A percentile compares a stretch with the other conserved stretches of the same genome.
Evolutionary conservation across 78 protist species (phyloP).

Genomic region (Mastigamoeba balamuthi): DNA sequence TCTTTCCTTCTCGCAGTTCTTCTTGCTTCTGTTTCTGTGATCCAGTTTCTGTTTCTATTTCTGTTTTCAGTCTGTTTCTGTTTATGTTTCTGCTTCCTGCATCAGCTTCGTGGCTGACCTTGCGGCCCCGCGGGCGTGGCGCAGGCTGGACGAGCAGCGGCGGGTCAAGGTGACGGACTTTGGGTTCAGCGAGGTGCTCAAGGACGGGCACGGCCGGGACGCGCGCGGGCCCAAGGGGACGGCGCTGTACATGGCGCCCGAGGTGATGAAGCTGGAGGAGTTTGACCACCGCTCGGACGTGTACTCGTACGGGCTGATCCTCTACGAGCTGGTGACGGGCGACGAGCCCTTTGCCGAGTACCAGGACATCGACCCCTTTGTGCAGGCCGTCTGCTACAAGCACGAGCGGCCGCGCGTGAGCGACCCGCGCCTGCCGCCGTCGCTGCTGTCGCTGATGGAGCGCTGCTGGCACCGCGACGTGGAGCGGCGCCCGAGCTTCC

Average conservation of each 20-base stretch:
- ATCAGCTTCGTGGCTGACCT: too few relatives aligned
- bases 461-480: constrained; percentile 53
- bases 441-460: neutral
- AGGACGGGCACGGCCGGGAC: neutral
- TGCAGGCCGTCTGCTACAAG: neutral
- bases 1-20: too few relatives aligned
- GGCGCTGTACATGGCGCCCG: constrained; percentile 42
- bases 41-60: too few relatives aligned
- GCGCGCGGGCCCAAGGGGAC: constrained; percentile 7
- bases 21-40: too few relatives aligned
- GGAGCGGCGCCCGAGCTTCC: constrained; percentile 30
- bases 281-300: neutral
- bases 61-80: too few relatives aligned
- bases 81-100: too few relatives aligned
- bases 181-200: constrained; percentile 46
- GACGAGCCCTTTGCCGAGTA: neutral
- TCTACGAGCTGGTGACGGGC: neutral
- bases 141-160: neutral
- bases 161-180: constrained; percentile 51
- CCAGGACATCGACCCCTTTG: neutral
- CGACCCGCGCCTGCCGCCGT: neutral
- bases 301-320: neutral
- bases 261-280: constrained; percentile 25
- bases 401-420: neutral
- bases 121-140: too few relatives aligned